Conservation (phyloP, 2,329 filamentous ascomycete species). For the Fusarium torreyae region DNA sequence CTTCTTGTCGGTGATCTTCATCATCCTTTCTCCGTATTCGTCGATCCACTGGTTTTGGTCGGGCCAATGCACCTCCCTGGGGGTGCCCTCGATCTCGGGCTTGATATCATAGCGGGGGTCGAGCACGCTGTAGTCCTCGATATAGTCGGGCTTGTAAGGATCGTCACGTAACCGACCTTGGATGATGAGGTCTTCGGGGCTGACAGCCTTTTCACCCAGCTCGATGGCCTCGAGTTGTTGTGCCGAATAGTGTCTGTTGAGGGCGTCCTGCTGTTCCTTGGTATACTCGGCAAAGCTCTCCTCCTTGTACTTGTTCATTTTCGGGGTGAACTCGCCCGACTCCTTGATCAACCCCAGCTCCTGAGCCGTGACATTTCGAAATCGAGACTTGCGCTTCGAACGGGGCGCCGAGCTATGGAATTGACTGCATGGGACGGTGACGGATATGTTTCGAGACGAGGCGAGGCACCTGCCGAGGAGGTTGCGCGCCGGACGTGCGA, state of each 20-base stretch:
- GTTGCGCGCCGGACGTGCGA: slow-evolving; percentile 68
- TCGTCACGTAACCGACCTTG: slow-evolving; percentile 82
- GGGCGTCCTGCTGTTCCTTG: slow-evolving; percentile 72
- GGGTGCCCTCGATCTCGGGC: slow-evolving; percentile 64
- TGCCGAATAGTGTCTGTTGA: slow-evolving; percentile 80
- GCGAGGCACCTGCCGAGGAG: slow-evolving; percentile 67
- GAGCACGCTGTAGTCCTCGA: slow-evolving; percentile 86
- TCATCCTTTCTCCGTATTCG: slow-evolving; percentile 68
- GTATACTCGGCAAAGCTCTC: slow-evolving; percentile 75
- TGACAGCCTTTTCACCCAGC: slow-evolving; percentile 83
- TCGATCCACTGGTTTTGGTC: slow-evolving; percentile 70
- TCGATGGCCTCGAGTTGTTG: slow-evolving; percentile 86
- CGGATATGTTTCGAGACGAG: slow-evolving; percentile 48
- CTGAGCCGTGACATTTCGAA: slow-evolving; percentile 67
- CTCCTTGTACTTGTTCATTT: slow-evolving; percentile 62
- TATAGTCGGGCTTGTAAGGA: slow-evolving; percentile 79
- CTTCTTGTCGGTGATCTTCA: slow-evolving; percentile 59
- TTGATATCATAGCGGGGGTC: slow-evolving; percentile 84
- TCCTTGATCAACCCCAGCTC: slow-evolving; percentile 65
- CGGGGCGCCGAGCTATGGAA: slow-evolving; percentile 69
- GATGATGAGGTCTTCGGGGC: slow-evolving; percentile 79
- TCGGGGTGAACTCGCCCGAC: slow-evolving; percentile 50
- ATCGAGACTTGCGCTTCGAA: slow-evolving; percentile 64
- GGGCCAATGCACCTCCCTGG: slow-evolving; percentile 71
- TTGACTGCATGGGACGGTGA: slow-evolving; percentile 55